phyloP scores from a whole-genome alignment of 108 stramenopile species.

The Schizochytrium sp. region DNA sequence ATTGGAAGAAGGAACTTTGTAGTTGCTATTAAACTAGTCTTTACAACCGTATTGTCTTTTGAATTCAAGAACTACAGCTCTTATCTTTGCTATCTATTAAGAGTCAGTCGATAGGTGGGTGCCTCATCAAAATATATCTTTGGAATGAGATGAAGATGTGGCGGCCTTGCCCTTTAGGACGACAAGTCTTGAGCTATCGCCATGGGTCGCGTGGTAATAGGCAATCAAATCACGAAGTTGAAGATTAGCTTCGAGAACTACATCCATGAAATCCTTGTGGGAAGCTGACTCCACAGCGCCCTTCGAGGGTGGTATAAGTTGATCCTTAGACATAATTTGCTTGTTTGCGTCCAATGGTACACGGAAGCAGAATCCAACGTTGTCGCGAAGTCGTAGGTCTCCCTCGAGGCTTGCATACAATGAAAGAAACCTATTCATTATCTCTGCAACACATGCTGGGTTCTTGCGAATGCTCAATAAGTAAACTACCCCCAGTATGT shows the following conservation, averaged over 20 bases:
- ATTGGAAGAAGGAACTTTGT: too few species aligned
- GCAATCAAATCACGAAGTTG: constrained; percentile 16
- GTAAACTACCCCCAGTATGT: constrained; percentile 3
- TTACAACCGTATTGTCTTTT: too few species aligned
- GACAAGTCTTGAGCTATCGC: not conserved
- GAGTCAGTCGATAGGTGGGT: not conserved
- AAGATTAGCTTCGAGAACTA: constrained; percentile 18
- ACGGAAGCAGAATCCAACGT: constrained; percentile 46
- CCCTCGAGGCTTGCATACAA: constrained; percentile 28
- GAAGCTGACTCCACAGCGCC: not conserved
- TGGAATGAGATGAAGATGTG: not conserved
- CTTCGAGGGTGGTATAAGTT: not conserved
- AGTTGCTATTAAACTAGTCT: too few species aligned
- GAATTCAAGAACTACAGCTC: too few species aligned
- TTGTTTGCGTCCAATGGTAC: not conserved
- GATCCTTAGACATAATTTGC: not conserved
- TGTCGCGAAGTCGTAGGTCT: constrained; percentile 32
- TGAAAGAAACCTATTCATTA: not conserved
- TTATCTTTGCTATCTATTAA: too few species aligned
- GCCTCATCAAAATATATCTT: not conserved
- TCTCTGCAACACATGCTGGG: not conserved
- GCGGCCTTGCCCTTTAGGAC: not conserved
- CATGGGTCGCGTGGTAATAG: not conserved
- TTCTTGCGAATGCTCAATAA: constrained; percentile 50
- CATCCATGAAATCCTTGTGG: constrained; percentile 55